A percentile compares a stretch with the other conserved stretches of the same genome.
Evolutionary conservation across 805 yeast genomes (phyloP).

Genomic region (Ogataea paraovalis): DNA sequence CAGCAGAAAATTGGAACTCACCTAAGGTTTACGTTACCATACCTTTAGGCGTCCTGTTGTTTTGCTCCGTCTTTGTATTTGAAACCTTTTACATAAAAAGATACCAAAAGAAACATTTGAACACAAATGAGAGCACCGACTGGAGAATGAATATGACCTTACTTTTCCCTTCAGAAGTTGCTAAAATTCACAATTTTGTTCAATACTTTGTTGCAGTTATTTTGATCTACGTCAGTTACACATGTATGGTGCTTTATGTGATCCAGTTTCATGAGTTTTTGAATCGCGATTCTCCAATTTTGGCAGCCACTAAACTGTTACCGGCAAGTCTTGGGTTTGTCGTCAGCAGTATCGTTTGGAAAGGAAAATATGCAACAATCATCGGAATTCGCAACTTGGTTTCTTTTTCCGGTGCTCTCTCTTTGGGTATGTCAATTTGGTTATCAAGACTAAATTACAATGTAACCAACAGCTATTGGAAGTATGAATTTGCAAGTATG

Average conservation of each 20-base stretch:
- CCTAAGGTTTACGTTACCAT: slow-evolving; percentile 40
- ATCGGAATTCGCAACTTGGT: slow-evolving; percentile 21
- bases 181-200: slow-evolving; percentile 19
- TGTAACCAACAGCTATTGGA: slow-evolving; percentile 19
- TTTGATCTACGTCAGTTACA: slow-evolving; percentile 6
- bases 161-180: slow-evolving; percentile 20
- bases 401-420: slow-evolving; percentile 8
- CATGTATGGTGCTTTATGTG: slow-evolving; percentile 4
- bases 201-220: slow-evolving; percentile 10
- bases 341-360: slow-evolving; percentile 24
- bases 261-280: slow-evolving; percentile 26
- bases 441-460: slow-evolving; percentile 16
- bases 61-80: slow-evolving; percentile 26
- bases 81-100: slow-evolving; percentile 26
- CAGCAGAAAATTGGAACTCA: slow-evolving; percentile 39
- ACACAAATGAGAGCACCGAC: neutral
- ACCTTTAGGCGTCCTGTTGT: slow-evolving; percentile 34
- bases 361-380: slow-evolving; percentile 7
- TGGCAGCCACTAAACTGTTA: slow-evolving; percentile 35
- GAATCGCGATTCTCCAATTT: slow-evolving; percentile 28
- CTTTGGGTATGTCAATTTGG: slow-evolving; percentile 20
- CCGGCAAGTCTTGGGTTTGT: slow-evolving; percentile 32
- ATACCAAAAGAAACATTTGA: slow-evolving; percentile 8
- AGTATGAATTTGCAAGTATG: slow-evolving; percentile 23
- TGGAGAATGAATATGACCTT: slow-evolving; percentile 17